A percentile compares a stretch with the other conserved stretches of the same genome.
These are phyloP conservation scores for Candida golubevii DNA, from an alignment of 805 yeast species.

Conservation along the genomic window DNA sequence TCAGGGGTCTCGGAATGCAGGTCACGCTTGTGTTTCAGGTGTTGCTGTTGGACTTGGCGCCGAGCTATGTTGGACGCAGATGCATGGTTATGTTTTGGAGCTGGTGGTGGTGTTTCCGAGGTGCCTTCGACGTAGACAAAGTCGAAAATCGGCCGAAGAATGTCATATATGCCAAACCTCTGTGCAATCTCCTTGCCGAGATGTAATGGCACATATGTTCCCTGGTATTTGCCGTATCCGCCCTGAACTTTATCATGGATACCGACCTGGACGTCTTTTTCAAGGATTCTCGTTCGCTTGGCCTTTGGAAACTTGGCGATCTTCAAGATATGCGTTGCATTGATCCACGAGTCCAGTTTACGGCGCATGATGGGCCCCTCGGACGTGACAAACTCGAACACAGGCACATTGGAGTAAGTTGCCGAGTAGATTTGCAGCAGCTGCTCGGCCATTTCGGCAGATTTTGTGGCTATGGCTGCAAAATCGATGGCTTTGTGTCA, in stretches of 20 bases:
- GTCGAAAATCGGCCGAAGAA: constrained; percentile 62
- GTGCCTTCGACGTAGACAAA: constrained; percentile 45
- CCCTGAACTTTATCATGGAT: constrained; percentile 68
- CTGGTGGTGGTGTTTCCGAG: constrained; percentile 43
- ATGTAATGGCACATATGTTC: constrained; percentile 43
- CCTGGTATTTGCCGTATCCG: constrained; percentile 68
- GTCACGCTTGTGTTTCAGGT: constrained; percentile 9
- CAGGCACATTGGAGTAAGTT: constrained; percentile 73
- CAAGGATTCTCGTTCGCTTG: constrained; percentile 58
- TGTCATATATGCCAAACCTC: constrained; percentile 42
- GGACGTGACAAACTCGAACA: constrained; percentile 58
- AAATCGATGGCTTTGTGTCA: too few relatives aligned
- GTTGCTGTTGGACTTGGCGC: constrained; percentile 15
- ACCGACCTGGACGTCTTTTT: constrained; percentile 60
- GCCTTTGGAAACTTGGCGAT: constrained; percentile 66
- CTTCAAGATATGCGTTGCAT: constrained; percentile 69
- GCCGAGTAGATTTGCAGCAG: constrained; percentile 52
- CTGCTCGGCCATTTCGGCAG: not conserved
- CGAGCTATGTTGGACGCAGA: constrained; percentile 40
- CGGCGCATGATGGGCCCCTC: constrained; percentile 73
- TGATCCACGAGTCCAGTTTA: constrained; percentile 57
- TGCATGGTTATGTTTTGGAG: constrained; percentile 44
- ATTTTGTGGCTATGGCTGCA: too few relatives aligned
- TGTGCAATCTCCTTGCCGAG: constrained; percentile 39
- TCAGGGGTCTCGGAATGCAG: not conserved